phyloP scores from a whole-genome alignment of 1,284 basidiomycete species.

The Leccinum subspadiceum region DNA sequence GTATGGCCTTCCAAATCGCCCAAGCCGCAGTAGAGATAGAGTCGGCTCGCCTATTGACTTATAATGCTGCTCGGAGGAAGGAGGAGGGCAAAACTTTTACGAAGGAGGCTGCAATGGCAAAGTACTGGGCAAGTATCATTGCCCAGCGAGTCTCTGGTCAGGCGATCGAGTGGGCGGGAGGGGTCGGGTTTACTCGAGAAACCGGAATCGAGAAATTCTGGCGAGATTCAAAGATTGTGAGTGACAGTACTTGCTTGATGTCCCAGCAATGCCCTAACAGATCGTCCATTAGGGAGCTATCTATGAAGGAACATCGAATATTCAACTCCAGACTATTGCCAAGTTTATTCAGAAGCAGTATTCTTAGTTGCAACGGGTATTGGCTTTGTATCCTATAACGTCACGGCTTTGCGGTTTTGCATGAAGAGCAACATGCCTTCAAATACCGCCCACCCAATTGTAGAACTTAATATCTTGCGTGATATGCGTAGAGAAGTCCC shows the following conservation, averaged over 20 bases:
- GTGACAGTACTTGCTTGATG: constrained; percentile 31
- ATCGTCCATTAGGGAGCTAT: constrained; percentile 71
- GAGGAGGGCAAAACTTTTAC: constrained; percentile 88
- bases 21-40: constrained; percentile 88
- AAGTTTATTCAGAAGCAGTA: constrained; percentile 86
- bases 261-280: neutral
- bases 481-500: constrained; percentile 81
- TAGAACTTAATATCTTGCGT: constrained; percentile 86
- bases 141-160: constrained; percentile 85
- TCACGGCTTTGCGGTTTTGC: constrained; percentile 32
- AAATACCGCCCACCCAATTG: constrained; percentile 92
- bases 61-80: constrained; percentile 93
- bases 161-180: constrained; percentile 98
- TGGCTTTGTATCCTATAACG: constrained; percentile 1
- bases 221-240: constrained; percentile 93
- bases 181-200: constrained; percentile 92
- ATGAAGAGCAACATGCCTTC: constrained; percentile 75
- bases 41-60: constrained; percentile 89
- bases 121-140: constrained; percentile 86
- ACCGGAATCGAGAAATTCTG: constrained; percentile 94
- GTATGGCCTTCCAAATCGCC: constrained; percentile 95
- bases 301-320: constrained; percentile 95
- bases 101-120: constrained; percentile 96
- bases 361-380: constrained; percentile 34
- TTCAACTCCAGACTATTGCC: constrained; percentile 95